Evolutionary conservation across 1,284 basidiomycete genomes (phyloP).

Genomic region (Papiliotrema nemorosa): DNA sequence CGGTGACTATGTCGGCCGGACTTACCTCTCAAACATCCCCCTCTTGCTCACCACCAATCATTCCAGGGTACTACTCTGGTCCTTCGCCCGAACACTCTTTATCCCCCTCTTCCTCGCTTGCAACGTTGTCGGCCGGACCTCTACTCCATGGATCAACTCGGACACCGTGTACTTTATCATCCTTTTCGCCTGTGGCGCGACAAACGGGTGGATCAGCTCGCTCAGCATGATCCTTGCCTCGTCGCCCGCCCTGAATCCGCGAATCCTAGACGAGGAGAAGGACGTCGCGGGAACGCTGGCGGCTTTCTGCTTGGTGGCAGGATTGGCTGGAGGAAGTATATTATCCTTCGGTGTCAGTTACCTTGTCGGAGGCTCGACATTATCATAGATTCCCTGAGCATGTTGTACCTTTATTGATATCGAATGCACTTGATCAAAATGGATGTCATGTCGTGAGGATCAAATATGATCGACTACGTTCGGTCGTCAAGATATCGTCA

Average conservation of each 20-base stretch:
- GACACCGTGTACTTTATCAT: constrained; percentile 71
- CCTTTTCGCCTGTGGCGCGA: constrained; percentile 66
- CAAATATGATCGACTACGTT: no score
- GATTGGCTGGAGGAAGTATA: constrained; percentile 68
- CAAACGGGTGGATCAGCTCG: constrained; percentile 59
- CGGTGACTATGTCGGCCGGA: constrained; percentile 75
- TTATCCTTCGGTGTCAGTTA: constrained; percentile 67
- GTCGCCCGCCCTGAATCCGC: constrained; percentile 42
- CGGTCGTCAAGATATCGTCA: no score
- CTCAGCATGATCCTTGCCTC: constrained; percentile 47
- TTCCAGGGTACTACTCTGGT: constrained; percentile 59
- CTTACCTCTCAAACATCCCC: constrained; percentile 63
- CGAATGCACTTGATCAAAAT: no score
- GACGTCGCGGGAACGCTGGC: constrained; percentile 77
- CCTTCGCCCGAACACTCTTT: constrained; percentile 66
- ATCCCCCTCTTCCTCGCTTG: constrained; percentile 79
- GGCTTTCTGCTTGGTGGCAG: constrained; percentile 72
- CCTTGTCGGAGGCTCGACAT: constrained; percentile 18
- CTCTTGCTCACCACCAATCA: constrained; percentile 64
- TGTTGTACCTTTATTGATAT: background rate
- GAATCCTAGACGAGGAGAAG: constrained; percentile 59
- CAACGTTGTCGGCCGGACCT: constrained; percentile 53
- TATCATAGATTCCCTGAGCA: constrained; percentile 7
- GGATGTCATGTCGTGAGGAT: background rate
- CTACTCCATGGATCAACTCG: constrained; percentile 53